Percentiles rank a stretch among this genome's conserved stretches.
Conservation (phyloP, 441 rosid species). For the Populus hybrid region DNA sequence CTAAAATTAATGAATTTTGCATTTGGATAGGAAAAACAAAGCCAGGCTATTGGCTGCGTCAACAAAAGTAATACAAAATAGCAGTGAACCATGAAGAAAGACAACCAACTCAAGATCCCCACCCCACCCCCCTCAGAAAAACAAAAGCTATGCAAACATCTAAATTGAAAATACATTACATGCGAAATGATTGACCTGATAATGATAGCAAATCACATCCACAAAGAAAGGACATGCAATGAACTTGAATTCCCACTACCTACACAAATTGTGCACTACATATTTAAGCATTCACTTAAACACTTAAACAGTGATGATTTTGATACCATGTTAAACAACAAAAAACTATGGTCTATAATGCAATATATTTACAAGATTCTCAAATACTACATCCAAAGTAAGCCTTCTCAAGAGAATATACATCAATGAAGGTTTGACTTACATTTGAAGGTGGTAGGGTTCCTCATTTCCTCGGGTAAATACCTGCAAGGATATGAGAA, state of each 20-base stretch:
- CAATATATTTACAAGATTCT: not conserved
- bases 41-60: not conserved
- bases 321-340: not conserved
- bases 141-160: not conserved
- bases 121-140: not conserved
- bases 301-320: not conserved
- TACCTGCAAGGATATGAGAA: constrained; percentile 47
- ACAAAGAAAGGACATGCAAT: not conserved
- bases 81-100: not conserved
- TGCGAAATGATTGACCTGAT: not conserved
- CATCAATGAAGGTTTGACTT: constrained; percentile 31
- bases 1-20: not conserved
- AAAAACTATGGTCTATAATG: not conserved
- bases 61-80: not conserved
- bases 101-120: not conserved
- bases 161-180: not conserved
- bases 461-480: constrained; percentile 97
- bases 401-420: not conserved
- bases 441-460: constrained; percentile 89
- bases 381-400: constrained; percentile 4
- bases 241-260: not conserved
- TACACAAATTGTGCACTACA: not conserved
- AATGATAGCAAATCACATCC: not conserved
- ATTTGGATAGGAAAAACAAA: constrained; percentile 7
- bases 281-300: not conserved